A percentile compares a stretch with the other conserved stretches of the same genome.
Evolutionary conservation across 1,139 yeast genomes (phyloP).

Genomic region (Geotrichum aggregatum): DNA sequence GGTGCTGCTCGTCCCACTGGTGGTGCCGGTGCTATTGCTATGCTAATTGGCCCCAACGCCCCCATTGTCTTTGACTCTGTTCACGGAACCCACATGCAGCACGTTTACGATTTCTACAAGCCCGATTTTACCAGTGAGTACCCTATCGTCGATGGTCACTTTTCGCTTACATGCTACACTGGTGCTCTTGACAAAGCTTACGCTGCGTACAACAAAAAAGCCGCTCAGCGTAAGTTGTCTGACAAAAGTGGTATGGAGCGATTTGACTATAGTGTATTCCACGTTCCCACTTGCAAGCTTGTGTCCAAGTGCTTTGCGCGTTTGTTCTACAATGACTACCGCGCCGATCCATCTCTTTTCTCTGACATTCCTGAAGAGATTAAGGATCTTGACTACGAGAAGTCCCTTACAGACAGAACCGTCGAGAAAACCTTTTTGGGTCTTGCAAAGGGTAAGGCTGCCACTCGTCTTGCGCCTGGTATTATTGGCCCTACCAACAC

Average conservation of each 20-base stretch:
- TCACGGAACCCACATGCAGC: slow-evolving; percentile 92
- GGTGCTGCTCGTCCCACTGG: slow-evolving; percentile 99
- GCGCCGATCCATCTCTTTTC: slow-evolving; percentile 52
- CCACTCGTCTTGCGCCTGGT: slow-evolving; percentile 73
- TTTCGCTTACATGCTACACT: slow-evolving; percentile 88
- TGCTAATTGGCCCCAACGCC: slow-evolving; percentile 95
- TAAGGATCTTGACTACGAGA: slow-evolving; percentile 64
- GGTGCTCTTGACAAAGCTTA: slow-evolving; percentile 89
- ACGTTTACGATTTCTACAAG: slow-evolving; percentile 95
- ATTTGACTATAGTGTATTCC: slow-evolving; percentile 95
- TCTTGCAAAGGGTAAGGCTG: slow-evolving; percentile 66
- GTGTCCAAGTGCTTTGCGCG: slow-evolving; percentile 93
- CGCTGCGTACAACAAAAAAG: slow-evolving; percentile 74
- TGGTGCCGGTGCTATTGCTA: slow-evolving; percentile 96
- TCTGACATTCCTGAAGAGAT: slow-evolving; percentile 57
- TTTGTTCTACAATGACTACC: slow-evolving; percentile 82
- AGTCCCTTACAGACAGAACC: slow-evolving; percentile 70
- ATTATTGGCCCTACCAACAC: slow-evolving; percentile 89
- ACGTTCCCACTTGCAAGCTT: slow-evolving; percentile 96
- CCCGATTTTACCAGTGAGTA: slow-evolving; percentile 96
- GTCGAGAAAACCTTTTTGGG: slow-evolving; percentile 83
- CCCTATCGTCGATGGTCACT: slow-evolving; percentile 97
- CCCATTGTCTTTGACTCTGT: slow-evolving; percentile 87
- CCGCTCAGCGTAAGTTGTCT: slow-evolving; percentile 51
- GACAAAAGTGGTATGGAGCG: slow-evolving; percentile 43